Conservation (phyloP, 75 land plant species). For the Picea glauca region DNA sequence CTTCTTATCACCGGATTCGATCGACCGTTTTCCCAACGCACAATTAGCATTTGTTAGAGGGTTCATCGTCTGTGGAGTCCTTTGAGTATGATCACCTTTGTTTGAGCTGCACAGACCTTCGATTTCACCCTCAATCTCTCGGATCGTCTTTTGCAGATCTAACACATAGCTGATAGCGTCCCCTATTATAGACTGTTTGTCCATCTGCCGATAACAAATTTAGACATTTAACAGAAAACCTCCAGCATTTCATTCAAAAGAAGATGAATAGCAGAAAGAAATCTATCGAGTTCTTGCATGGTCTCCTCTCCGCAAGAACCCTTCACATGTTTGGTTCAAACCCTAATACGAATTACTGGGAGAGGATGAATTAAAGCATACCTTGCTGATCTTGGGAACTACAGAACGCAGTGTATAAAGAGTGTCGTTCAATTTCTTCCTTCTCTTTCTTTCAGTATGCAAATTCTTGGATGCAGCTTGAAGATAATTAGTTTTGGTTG, state of each 20-base stretch:
- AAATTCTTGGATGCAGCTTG: slow-evolving; percentile 19
- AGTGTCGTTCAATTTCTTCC: slow-evolving; percentile 26
- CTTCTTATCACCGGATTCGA: neutral
- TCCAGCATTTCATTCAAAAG: too few relatives aligned
- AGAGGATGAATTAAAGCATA: neutral
- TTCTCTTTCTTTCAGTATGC: slow-evolving; percentile 19
- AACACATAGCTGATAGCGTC: slow-evolving; percentile 39
- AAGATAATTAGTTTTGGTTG: neutral
- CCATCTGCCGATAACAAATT: slow-evolving; percentile 25
- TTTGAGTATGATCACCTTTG: neutral
- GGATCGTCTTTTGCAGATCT: slow-evolving; percentile 35
- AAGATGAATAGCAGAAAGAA: neutral
- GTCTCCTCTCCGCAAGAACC: neutral
- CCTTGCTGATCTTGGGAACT: slow-evolving; percentile 33
- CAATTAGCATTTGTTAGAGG: neutral
- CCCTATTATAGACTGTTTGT: slow-evolving; percentile 43
- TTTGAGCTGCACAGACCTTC: slow-evolving; percentile 3
- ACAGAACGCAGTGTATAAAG: slow-evolving; percentile 21
- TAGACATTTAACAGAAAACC: too few relatives aligned
- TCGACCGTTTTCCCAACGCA: neutral
- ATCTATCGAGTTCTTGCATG: neutral
- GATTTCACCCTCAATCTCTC: slow-evolving; percentile 30
- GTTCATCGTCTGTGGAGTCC: neutral
- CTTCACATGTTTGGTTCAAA: too few relatives aligned
- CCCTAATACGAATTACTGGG: neutral